Conservation (phyloP, 345 rosid species). For the Conringia planisiliqua region DNA sequence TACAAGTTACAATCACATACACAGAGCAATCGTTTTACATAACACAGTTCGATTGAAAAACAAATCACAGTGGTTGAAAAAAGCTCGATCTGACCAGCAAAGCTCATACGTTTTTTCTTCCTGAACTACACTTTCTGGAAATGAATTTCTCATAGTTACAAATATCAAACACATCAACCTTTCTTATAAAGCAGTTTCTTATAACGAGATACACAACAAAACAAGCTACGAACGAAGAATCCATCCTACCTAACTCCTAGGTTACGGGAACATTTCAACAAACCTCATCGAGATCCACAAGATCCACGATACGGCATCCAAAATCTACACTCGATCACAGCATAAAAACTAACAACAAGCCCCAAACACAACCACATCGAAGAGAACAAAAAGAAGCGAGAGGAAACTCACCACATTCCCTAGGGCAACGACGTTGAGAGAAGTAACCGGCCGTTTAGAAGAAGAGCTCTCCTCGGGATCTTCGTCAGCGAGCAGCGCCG, state of each 20-base stretch:
- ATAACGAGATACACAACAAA: neutral
- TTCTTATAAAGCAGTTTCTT: neutral
- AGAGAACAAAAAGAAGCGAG: neutral
- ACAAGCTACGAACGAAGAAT: neutral
- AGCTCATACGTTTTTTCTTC: neutral
- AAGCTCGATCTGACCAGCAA: neutral
- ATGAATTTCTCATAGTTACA: neutral
- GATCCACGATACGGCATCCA: neutral
- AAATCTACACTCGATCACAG: conserved; percentile 20
- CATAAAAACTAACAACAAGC: neutral
- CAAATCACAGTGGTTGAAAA: neutral
- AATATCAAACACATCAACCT: conserved; percentile 8
- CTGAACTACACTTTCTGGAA: neutral
- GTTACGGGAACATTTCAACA: neutral
- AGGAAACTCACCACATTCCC: conserved; percentile 84
- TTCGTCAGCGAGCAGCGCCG: conserved; percentile 80
- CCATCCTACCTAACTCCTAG: neutral
- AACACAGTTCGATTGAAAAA: neutral
- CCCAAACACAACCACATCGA: neutral
- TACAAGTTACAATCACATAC: neutral
- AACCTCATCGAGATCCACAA: conserved; percentile 35
- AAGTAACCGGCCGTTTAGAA: conserved; percentile 59
- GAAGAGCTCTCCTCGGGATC: conserved; percentile 75
- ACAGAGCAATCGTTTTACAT: neutral
- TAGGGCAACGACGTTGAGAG: conserved; percentile 82